Percentiles rank a stretch among this genome's conserved stretches.
Evolutionary conservation across 1,139 yeast genomes (phyloP).

Genomic region (Meyerozyma smithsonii): DNA sequence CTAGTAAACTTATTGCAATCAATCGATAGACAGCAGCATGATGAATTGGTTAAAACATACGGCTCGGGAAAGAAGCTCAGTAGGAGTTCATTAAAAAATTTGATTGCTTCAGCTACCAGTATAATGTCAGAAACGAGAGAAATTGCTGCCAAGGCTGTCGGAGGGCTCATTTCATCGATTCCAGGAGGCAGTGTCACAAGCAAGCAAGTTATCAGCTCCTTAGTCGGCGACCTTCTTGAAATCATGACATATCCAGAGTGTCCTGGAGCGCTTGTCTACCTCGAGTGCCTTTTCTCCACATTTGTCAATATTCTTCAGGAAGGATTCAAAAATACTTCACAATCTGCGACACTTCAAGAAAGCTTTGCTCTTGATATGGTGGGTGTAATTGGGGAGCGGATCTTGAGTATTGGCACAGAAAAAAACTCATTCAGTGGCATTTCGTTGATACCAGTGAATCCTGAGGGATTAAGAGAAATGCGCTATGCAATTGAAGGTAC

Average conservation of each 20-base stretch:
- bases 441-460: slow-evolving; percentile 7
- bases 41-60: slow-evolving; percentile 4
- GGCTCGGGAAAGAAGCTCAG: slow-evolving; percentile 6
- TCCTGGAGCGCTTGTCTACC: slow-evolving; percentile 50
- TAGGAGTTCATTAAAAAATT: neutral
- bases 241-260: slow-evolving; percentile 54
- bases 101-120: slow-evolving; percentile 5
- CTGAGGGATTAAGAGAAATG: slow-evolving; percentile 10
- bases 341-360: slow-evolving; percentile 32
- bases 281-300: slow-evolving; percentile 38
- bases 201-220: slow-evolving; percentile 42
- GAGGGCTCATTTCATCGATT: neutral
- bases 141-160: neutral
- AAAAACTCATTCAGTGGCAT: slow-evolving; percentile 11
- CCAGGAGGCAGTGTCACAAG: slow-evolving; percentile 9
- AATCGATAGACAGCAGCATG: slow-evolving; percentile 17
- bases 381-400: slow-evolving; percentile 51
- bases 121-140: slow-evolving; percentile 6
- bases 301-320: slow-evolving; percentile 27
- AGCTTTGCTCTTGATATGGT: slow-evolving; percentile 49
- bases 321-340: slow-evolving; percentile 22
- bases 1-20: slow-evolving; percentile 44
- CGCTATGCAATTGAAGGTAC: slow-evolving; percentile 7
- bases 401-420: slow-evolving; percentile 28
- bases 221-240: slow-evolving; percentile 51